A percentile compares a stretch with the other conserved stretches of the same genome.
Conservation (phyloP, 2,329 filamentous ascomycete genomes). For the Colletotrichum salicis region DNA sequence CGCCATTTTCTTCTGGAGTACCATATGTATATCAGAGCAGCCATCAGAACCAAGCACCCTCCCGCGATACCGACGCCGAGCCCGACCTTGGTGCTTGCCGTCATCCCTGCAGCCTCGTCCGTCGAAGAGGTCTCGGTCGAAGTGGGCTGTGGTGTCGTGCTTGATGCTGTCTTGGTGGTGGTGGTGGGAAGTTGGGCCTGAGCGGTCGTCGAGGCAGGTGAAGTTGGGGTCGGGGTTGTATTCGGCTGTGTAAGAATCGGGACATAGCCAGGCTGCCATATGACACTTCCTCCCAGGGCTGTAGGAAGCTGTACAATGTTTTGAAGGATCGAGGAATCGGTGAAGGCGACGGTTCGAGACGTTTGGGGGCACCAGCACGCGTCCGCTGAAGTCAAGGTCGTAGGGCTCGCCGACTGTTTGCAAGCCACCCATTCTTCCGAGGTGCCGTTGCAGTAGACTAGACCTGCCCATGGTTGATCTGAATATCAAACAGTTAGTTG, state of each 20-base stretch:
- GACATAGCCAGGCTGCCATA: constrained; percentile 40
- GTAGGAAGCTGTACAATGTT: constrained; percentile 43
- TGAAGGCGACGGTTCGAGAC: constrained; percentile 41
- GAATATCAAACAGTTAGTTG: neutral
- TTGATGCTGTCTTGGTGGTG: neutral
- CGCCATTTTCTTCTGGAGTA: constrained; percentile 32
- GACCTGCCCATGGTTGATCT: constrained; percentile 46
- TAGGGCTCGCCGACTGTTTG: constrained; percentile 38
- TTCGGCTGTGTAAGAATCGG: constrained; percentile 33
- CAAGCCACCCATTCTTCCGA: constrained; percentile 47
- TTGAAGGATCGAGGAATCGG: constrained; percentile 39
- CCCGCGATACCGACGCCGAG: constrained; percentile 38
- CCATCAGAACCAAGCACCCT: constrained; percentile 38
- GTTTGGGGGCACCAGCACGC: constrained; percentile 44
- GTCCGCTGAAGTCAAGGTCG: constrained; percentile 39
- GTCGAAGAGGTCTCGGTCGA: neutral
- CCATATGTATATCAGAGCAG: constrained; percentile 36
- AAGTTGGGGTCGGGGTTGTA: neutral
- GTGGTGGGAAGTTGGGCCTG: constrained; percentile 11
- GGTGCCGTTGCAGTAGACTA: constrained; percentile 48
- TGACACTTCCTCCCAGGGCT: constrained; percentile 40
- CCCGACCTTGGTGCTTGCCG: constrained; percentile 40
- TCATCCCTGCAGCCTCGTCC: constrained; percentile 31
- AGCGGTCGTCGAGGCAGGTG: neutral
- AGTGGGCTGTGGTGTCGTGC: neutral